phyloP scores from a whole-genome alignment of 2,329 filamentous ascomycete genomes.

The Lithohypha guttulata region DNA sequence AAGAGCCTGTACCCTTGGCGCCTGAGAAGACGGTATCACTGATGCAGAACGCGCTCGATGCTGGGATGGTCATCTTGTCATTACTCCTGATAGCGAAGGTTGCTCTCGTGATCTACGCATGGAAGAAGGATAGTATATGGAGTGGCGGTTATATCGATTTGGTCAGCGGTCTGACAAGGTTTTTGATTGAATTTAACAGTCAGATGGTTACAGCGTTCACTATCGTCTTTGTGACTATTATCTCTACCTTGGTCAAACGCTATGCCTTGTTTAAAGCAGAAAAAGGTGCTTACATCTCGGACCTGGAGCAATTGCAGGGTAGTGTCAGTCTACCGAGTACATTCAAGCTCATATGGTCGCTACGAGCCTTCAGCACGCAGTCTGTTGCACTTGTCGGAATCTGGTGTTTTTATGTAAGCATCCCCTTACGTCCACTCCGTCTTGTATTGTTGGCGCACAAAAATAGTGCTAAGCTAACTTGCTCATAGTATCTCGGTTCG shows the following conservation, averaged over 20 bases:
- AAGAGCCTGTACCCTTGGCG: constrained; percentile 10
- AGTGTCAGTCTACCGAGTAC: constrained; percentile 11
- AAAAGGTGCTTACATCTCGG: constrained; percentile 10
- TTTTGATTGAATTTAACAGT: constrained; percentile 12
- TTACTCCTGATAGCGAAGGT: constrained; percentile 10
- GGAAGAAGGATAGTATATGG: constrained; percentile 8
- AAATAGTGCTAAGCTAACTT: too few species aligned
- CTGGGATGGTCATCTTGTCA: constrained; percentile 6
- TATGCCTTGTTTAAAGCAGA: constrained; percentile 13
- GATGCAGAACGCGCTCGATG: constrained; percentile 9
- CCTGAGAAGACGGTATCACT: constrained; percentile 7
- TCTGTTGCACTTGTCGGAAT: constrained; percentile 6
- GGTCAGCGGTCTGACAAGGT: constrained; percentile 9
- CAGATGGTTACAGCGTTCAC: constrained; percentile 14
- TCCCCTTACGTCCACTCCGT: too few species aligned
- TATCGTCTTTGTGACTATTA: constrained; percentile 13
- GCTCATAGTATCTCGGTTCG: constrained; percentile 14
- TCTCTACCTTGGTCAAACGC: constrained; percentile 12
- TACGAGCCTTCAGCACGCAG: constrained; percentile 10
- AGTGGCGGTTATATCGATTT: constrained; percentile 10
- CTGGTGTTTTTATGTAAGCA: constrained; percentile 15
- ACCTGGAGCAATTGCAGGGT: constrained; percentile 14
- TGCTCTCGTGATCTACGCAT: constrained; percentile 9
- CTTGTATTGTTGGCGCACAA: too few species aligned
- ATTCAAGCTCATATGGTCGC: constrained; percentile 11